Base-by-base conservation (phyloP, 768 basidiomycete species). In the Boletus rubropictus region DNA sequence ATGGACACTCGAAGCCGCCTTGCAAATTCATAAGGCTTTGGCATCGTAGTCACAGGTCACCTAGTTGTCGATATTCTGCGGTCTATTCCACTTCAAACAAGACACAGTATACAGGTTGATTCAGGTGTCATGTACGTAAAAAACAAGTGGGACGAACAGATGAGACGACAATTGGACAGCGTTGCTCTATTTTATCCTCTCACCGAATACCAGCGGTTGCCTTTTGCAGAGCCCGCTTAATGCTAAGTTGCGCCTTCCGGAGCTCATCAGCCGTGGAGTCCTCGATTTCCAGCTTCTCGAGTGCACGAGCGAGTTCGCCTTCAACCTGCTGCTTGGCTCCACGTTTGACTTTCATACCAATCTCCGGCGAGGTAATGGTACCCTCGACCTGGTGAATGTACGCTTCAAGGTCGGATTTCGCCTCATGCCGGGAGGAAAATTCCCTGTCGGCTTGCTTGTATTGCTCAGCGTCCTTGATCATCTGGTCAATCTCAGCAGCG, bases 391-490 rank as follows among this genome's bases (percentile, higher is more conserved):
- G 89, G 76, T 95, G 91, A 63, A 99, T 79, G 75, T 97, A 97
- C 31, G 91, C 84, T 76, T 99, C 96, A 52, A 98, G 86, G 71
- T 97, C 94, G 39, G 93, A 89, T 72, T 94, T 96, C 54, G 96
- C 93, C 73, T 98, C 94, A 68, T 99, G 96, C 56, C 89, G 89
- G 46, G 94, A 86, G 53, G 91, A 89, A 81, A 95, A 98, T 69
- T 98, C 96, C 77, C 93, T 96, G 80, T 92, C 89, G 22, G 87
- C 90, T 66, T 83, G 81, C 78, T 93, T 94, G 82, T 81, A 96
- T 70, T 93, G 90, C 71, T 98, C 95, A 44, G 96, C 63, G 65
- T 98, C 95, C 79, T 94, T 93, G 78, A 98, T 96, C 96, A 98
- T 98, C 74, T 98, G 94, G 64, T 97, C 94, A 55, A 99, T 99